Evolutionary conservation across 345 rosid species (phyloP), one percentile per base, ranked within the genome.

Genomic region (Triadica sebifera): DNA sequence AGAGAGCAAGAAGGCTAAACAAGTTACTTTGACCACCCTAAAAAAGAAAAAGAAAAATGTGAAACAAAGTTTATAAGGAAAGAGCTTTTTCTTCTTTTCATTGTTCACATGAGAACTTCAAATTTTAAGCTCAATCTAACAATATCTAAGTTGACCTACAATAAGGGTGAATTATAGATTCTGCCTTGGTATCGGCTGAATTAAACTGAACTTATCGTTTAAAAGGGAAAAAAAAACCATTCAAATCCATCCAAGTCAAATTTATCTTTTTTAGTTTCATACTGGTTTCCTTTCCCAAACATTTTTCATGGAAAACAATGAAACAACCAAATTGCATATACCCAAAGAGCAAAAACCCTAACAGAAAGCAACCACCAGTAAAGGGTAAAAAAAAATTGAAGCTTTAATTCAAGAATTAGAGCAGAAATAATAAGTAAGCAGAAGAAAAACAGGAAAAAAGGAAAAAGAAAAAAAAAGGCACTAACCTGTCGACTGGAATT

Each of bases 401-500:
- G 58, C 55, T 45, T 45, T 12, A 58, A 58, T 19, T n/a, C 4
- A 75, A 58, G 4, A 59, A 74, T 57, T 56, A 20, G 11, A 49
- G 49, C 24, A 4, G 17, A 62, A 15, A 4, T 8, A 65, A 37
- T 3, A 49, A 10, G 9, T 20, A 45, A 51, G 9, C 22, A 74
- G n/a, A 66, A 43, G 5, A 66, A 22, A 38, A 22, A 64, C 38
- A 19, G n/a, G n/a, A n/a, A n/a, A n/a, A n/a, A n/a, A n/a, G n/a
- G n/a, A n/a, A n/a, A n/a, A n/a, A n/a, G n/a, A n/a, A n/a, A n/a
- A 34, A 15, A 62, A 62, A 16, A 4, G 24, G 60, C n/a, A 65
- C 75, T 46, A 47, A 77, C 75, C 72, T 65, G 51, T 13, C 39
- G 17, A 76, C 8, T 25, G 55, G 67, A 77, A 77, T 29, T 71